Conservation (phyloP, 768 basidiomycete species). For the Mycena haematopus region DNA sequence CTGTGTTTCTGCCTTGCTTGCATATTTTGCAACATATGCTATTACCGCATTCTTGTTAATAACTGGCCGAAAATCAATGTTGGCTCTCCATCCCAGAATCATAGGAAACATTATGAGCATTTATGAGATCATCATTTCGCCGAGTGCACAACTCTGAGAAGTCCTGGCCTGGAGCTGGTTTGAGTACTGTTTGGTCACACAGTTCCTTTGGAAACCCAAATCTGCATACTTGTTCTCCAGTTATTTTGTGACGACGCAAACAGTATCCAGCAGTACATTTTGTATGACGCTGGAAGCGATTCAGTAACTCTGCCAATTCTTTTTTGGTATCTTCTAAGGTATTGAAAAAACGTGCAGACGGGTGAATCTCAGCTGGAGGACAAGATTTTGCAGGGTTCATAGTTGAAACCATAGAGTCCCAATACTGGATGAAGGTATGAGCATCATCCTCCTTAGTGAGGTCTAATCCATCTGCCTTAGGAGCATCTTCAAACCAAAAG, state of each 20-base stretch:
- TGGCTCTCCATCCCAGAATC: slow-evolving; percentile 30
- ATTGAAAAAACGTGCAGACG: slow-evolving; percentile 25
- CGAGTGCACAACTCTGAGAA: slow-evolving; percentile 13
- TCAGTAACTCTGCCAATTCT: slow-evolving; percentile 34
- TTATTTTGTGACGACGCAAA: slow-evolving; percentile 27
- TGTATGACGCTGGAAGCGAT: slow-evolving; percentile 34
- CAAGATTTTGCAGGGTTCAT: slow-evolving; percentile 21
- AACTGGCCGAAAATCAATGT: slow-evolving; percentile 35
- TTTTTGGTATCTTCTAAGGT: slow-evolving; percentile 32
- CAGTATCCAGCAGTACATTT: slow-evolving; percentile 36
- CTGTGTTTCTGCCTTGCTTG: slow-evolving; percentile 25
- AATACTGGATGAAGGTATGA: slow-evolving; percentile 22
- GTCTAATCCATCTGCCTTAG: slow-evolving; percentile 27
- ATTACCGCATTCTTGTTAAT: slow-evolving; percentile 32
- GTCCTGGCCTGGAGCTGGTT: neutral
- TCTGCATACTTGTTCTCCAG: slow-evolving; percentile 30
- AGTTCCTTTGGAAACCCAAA: slow-evolving; percentile 29
- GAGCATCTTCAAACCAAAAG: slow-evolving; percentile 35
- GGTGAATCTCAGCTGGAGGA: slow-evolving; percentile 30
- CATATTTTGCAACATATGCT: slow-evolving; percentile 32
- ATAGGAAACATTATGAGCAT: slow-evolving; percentile 17
- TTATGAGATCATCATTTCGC: slow-evolving; percentile 33
- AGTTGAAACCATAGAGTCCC: slow-evolving; percentile 30
- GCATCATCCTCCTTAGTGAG: neutral
- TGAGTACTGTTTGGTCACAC: neutral